phyloP scores from a whole-genome alignment of 2,329 filamentous ascomycete genomes.

The Alternaria sp. region DNA sequence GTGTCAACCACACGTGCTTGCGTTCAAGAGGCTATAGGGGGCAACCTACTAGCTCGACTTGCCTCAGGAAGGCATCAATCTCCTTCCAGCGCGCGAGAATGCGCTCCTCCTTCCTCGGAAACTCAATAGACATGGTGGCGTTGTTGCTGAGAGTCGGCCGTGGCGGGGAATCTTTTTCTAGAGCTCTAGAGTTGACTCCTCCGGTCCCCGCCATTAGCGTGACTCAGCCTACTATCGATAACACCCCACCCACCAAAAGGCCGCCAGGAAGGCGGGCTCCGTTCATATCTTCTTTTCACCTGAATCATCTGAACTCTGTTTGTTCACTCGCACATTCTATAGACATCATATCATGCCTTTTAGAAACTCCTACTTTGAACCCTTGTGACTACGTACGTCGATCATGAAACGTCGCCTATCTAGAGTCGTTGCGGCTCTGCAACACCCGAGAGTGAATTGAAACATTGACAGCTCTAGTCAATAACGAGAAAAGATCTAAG shows the following conservation, averaged over 20 bases:
- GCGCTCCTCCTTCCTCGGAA: constrained; percentile 88
- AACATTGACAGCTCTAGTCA: constrained; percentile 20
- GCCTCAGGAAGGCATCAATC: constrained; percentile 87
- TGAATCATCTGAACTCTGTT: background rate
- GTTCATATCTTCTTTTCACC: background rate
- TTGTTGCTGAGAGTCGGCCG: constrained; percentile 28
- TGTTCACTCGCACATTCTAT: too few species aligned
- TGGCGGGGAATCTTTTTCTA: constrained; percentile 43
- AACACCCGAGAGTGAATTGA: constrained; percentile 11
- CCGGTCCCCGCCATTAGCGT: constrained; percentile 27
- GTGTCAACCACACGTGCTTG: constrained; percentile 8
- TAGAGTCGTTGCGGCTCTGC: background rate
- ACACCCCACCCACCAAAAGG: background rate
- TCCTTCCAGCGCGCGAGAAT: constrained; percentile 88
- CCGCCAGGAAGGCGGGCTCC: too few species aligned
- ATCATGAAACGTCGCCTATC: constrained; percentile 7
- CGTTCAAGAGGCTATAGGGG: background rate
- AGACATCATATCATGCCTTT: background rate
- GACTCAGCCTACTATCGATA: constrained; percentile 39
- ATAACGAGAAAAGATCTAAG: background rate
- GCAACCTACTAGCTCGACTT: constrained; percentile 72
- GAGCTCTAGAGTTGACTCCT: constrained; percentile 35
- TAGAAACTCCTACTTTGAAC: too few species aligned
- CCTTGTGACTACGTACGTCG: background rate
- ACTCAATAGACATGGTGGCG: constrained; percentile 80